Conservation (phyloP, 805 yeast genomes). For the Candida awuae region DNA sequence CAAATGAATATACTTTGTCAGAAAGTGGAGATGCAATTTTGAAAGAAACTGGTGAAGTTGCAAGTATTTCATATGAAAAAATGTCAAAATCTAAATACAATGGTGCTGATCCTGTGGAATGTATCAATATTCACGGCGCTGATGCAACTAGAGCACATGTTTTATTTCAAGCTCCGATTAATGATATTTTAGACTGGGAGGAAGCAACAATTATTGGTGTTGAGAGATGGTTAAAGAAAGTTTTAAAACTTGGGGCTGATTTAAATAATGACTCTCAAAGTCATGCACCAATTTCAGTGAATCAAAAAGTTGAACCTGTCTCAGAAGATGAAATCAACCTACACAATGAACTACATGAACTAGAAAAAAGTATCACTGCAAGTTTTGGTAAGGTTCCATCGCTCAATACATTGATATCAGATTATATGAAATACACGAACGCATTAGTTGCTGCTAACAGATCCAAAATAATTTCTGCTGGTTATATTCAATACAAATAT, state of each 20-base stretch:
- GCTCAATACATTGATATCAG: conserved; percentile 81
- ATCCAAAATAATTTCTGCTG: conserved; percentile 24
- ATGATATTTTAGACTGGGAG: conserved; percentile 83
- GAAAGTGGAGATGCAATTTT: conserved; percentile 39
- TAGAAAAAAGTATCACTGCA: conserved; percentile 42
- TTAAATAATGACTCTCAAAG: conserved; percentile 17
- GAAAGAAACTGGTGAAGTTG: conserved; percentile 40
- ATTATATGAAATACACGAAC: conserved; percentile 78
- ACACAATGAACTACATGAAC: conserved; percentile 48
- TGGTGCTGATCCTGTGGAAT: conserved; percentile 83
- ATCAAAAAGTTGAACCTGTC: conserved; percentile 15
- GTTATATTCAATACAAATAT: conserved; percentile 20
- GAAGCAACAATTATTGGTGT: conserved; percentile 79
- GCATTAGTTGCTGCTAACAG: conserved; percentile 39
- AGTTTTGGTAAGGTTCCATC: conserved; percentile 54
- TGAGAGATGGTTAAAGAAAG: conserved; percentile 74
- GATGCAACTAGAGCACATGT: conserved; percentile 94
- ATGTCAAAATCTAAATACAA: conserved; percentile 96
- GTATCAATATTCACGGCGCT: conserved; percentile 74
- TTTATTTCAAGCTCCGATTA: conserved; percentile 83
- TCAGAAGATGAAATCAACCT: conserved; percentile 40
- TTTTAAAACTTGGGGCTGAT: conserved; percentile 28
- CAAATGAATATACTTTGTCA: conserved; percentile 53
- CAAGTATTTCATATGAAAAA: conserved; percentile 65
- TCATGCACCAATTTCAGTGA: conserved; percentile 11